Evolutionary conservation across 2,329 filamentous ascomycete species (phyloP), one percentile per base, ranked within the genome.

Genomic region (Aspergillus flavus): DNA sequence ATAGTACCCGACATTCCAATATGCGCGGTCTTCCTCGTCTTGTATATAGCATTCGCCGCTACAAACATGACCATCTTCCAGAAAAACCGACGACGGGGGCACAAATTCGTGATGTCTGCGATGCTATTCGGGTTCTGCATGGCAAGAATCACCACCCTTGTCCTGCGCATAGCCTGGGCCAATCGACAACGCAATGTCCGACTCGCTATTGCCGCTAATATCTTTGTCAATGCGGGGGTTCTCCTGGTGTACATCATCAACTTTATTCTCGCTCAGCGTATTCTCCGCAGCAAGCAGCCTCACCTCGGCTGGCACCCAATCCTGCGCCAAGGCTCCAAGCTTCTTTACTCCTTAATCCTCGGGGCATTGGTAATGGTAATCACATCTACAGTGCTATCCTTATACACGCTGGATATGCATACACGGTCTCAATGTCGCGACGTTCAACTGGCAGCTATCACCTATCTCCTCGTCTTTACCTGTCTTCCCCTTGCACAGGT

Each of bases 201-300:
- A 11, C 72, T 88, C 5, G 83, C 80, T 3, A 85, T 88, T 56
- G 85, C 85, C 0, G 86, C 91, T 4, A 83, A 83, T 67, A 85
- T 95, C 72, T 88, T 95, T 70, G 86, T 92, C 62, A 86, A 88
- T 52, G 89, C 90, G 0, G 92, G 92, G 48, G 87, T 93, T 19
- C 75, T 96, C 39, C 77, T 96, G 9, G 80, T 96, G 30, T 94
- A 91, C 76, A 79, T 94, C 70, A 81, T 93, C 77, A 95, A 96
- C 78, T 79, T 96, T 48, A 80, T 95, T 71, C 91, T 94, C 73
- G 79, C 89, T 0, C 91, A 93, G 77, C 88, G 93, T 53, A 83
- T 96, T 30, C 77, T 95, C 21, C 86, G 93, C 59, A 90, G 90
- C 5, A 86, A 87, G 53, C 91, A 94, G 71, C 91, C 92, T 0